phyloP scores from a whole-genome alignment of 371 early-diverging fungal genomes.

The Mucor velutinosus region DNA sequence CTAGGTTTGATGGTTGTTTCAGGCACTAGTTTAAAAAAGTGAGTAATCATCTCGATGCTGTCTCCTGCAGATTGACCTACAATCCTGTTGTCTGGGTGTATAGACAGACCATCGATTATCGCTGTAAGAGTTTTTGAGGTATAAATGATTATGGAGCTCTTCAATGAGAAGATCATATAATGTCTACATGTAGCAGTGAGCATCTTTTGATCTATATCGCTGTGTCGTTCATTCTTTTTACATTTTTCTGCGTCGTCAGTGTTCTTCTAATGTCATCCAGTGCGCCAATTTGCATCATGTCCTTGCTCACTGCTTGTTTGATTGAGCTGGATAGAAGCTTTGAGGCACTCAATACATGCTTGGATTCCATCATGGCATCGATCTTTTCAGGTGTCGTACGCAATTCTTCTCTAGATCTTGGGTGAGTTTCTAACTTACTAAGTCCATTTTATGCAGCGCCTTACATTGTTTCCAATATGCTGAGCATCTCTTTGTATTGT shows the following conservation, averaged over 20 bases:
- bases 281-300: constrained; percentile 85
- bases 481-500: constrained; percentile 84
- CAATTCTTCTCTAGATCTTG: constrained; percentile 71
- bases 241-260: constrained; percentile 71
- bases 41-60: not conserved
- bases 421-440: not conserved
- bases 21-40: constrained; percentile 42
- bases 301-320: constrained; percentile 69
- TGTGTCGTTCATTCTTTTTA: constrained; percentile 17
- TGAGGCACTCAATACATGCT: constrained; percentile 83
- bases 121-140: constrained; percentile 80
- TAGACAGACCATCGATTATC: constrained; percentile 66
- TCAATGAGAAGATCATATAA: constrained; percentile 83
- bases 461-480: constrained; percentile 76
- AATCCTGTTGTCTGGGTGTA: constrained; percentile 58
- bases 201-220: not conserved
- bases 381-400: constrained; percentile 79
- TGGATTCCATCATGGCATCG: constrained; percentile 71
- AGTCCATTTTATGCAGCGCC: constrained; percentile 2
- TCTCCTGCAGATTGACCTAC: constrained; percentile 30
- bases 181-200: constrained; percentile 34
- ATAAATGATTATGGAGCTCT: constrained; percentile 91
- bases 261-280: constrained; percentile 75
- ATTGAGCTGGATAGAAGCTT: constrained; percentile 69
- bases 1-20: constrained; percentile 40